Percentiles rank a stretch among this genome's conserved stretches.
Conservation (phyloP, 2,329 filamentous ascomycete species). For the Celoporthe dispersa region DNA sequence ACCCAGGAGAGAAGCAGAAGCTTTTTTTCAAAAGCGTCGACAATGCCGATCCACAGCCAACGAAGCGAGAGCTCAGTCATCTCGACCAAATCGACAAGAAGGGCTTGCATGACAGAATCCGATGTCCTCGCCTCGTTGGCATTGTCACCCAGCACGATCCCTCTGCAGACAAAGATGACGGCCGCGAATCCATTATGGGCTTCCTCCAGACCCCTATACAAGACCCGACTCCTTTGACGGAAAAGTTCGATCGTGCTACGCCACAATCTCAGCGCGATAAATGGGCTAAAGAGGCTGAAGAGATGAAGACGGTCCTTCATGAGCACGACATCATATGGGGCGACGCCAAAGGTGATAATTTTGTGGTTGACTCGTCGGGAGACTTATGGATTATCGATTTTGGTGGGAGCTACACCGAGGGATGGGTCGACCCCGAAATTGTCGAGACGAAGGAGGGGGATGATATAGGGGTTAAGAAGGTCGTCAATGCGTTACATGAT, state of each 20-base stretch:
- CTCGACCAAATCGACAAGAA: constrained; percentile 8
- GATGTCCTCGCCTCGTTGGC: constrained; percentile 14
- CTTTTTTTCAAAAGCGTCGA: constrained; percentile 23
- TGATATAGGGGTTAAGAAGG: constrained; percentile 21
- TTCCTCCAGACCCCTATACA: constrained; percentile 19
- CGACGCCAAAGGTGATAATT: constrained; percentile 39
- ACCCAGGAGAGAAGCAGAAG: neutral
- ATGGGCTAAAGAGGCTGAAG: constrained; percentile 17
- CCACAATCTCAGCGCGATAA: constrained; percentile 11
- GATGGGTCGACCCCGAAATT: constrained; percentile 34
- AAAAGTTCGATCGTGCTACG: constrained; percentile 12
- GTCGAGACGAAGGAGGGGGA: constrained; percentile 19
- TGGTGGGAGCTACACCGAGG: constrained; percentile 38
- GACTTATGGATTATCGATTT: constrained; percentile 40
- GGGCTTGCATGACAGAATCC: constrained; percentile 1
- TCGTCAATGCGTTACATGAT: constrained; percentile 19
- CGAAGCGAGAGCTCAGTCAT: constrained; percentile 15
- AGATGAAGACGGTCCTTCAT: constrained; percentile 1
- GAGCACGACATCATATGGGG: constrained; percentile 35
- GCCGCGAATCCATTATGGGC: constrained; percentile 17
- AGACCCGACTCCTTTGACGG: constrained; percentile 13
- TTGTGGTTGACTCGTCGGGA: constrained; percentile 37
- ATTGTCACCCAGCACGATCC: constrained; percentile 6
- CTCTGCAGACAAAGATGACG: neutral
- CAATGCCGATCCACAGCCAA: constrained; percentile 19